These are phyloP conservation scores for Echinochloa phyllopogon DNA, from an alignment of 176 grass and related monocot genomes.

Conservation along the genomic window DNA sequence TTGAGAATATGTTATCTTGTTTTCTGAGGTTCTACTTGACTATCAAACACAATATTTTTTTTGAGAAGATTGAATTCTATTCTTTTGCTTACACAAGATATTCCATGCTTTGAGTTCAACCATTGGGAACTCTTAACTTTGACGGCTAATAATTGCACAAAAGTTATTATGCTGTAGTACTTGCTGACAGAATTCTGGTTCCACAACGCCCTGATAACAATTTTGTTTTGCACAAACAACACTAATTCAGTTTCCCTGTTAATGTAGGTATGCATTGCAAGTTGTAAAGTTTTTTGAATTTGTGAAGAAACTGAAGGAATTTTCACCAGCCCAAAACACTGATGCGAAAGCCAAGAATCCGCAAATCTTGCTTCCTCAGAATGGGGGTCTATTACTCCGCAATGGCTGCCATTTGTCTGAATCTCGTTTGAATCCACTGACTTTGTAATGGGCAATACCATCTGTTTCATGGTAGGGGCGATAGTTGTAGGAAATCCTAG, in stretches of 20 bases:
- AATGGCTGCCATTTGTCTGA: constrained; percentile 39
- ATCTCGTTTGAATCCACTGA: constrained; percentile 32
- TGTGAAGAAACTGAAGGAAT: constrained; percentile 65
- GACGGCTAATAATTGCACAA: not conserved
- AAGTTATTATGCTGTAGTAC: not conserved
- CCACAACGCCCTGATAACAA: not conserved
- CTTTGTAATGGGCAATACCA: constrained; percentile 30
- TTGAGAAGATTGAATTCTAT: not conserved
- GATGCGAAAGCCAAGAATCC: constrained; percentile 3
- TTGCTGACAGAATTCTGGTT: not conserved
- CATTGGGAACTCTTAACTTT: not conserved
- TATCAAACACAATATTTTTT: not conserved
- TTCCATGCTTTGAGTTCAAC: not conserved
- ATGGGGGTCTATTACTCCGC: constrained; percentile 29
- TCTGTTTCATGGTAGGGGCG: constrained; percentile 3
- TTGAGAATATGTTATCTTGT: not conserved
- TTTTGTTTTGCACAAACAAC: not conserved
- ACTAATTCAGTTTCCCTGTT: not conserved
- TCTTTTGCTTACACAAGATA: not conserved
- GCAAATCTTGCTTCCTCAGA: constrained; percentile 51
- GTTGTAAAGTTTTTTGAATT: constrained; percentile 62
- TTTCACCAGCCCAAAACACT: constrained; percentile 14
- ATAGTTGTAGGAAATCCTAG: constrained; percentile 14
- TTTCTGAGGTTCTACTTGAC: constrained; percentile 17
- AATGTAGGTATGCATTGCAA: constrained; percentile 52